These are phyloP conservation scores for Blastobotrys illinoisensis DNA, from an alignment of 1,139 yeast species.

Conservation along the genomic window DNA sequence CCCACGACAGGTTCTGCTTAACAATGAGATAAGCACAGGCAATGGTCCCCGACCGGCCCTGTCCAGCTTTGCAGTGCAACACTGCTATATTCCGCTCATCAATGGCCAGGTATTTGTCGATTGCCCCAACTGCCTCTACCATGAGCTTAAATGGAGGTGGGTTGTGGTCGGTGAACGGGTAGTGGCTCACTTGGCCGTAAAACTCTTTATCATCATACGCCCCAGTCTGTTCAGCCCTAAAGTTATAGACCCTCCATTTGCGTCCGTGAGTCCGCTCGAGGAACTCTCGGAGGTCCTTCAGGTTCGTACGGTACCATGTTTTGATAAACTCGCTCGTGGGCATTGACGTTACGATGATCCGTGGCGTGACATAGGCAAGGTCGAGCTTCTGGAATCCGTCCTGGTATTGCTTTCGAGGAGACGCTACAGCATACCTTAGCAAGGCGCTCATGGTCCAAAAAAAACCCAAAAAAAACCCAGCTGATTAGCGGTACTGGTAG, in stretches of 20 bases:
- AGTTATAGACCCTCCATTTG: slow-evolving; percentile 70
- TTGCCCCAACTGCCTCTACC: slow-evolving; percentile 40
- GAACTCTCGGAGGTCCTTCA: slow-evolving; percentile 47
- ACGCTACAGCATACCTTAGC: slow-evolving; percentile 21
- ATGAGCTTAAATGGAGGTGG: slow-evolving; percentile 62
- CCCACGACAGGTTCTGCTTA: slow-evolving; percentile 33
- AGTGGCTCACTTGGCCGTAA: slow-evolving; percentile 35
- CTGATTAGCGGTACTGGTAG: not conserved
- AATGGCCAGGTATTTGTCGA: slow-evolving; percentile 40
- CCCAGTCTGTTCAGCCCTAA: slow-evolving; percentile 57
- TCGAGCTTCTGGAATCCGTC: slow-evolving; percentile 39
- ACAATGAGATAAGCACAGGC: slow-evolving; percentile 67
- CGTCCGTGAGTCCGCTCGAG: slow-evolving; percentile 45
- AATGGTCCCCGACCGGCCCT: slow-evolving; percentile 82
- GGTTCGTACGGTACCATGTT: slow-evolving; percentile 50
- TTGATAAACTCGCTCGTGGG: slow-evolving; percentile 50
- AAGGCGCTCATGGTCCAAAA: slow-evolving; percentile 18
- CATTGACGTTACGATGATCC: slow-evolving; percentile 64
- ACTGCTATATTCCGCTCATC: slow-evolving; percentile 49
- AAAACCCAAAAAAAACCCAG: not conserved
- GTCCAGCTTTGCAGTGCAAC: slow-evolving; percentile 87
- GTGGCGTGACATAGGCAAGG: slow-evolving; percentile 57
- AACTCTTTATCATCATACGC: slow-evolving; percentile 38
- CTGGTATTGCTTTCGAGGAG: slow-evolving; percentile 24
- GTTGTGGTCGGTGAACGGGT: slow-evolving; percentile 71